These are phyloP conservation scores for Albugo laibachii DNA, from an alignment of 352 stramenopile species.

Conservation along the genomic window DNA sequence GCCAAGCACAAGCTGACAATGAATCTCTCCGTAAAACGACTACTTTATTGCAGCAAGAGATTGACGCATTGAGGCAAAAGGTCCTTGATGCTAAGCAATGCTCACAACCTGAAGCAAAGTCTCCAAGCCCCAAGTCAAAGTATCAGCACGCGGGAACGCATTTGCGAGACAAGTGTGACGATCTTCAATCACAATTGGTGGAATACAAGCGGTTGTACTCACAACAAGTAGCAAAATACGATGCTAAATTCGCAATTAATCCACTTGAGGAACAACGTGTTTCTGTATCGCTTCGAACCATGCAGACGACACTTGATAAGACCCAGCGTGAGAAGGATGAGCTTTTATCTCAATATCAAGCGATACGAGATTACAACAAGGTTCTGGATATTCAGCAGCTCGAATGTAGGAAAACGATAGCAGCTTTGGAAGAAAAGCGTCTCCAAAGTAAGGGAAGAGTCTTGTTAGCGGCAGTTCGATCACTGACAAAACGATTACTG, in stretches of 20 bases:
- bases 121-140: slow-evolving; percentile 10
- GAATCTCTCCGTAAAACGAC: slow-evolving; percentile 16
- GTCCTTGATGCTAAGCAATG: slow-evolving; percentile 14
- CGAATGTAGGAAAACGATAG: no score
- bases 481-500: no score
- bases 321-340: slow-evolving; percentile 60
- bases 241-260: slow-evolving; percentile 28
- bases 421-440: no score
- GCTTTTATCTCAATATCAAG: no score
- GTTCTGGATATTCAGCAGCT: no score
- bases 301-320: slow-evolving; percentile 54
- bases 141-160: slow-evolving; percentile 14
- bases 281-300: slow-evolving; percentile 15
- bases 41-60: slow-evolving; percentile 10
- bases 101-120: slow-evolving; percentile 4
- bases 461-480: no score
- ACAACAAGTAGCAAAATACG: slow-evolving; percentile 26
- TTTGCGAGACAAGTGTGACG: not conserved
- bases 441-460: no score
- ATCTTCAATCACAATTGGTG: slow-evolving; percentile 1
- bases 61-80: slow-evolving; percentile 10
- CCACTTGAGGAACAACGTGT: slow-evolving; percentile 26
- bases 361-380: no score
- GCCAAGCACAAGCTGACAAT: slow-evolving; percentile 34
- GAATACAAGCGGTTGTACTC: slow-evolving; percentile 15